phyloP scores from a whole-genome alignment of 106 monocot species.

The Acanthochlamys bracteata region DNA sequence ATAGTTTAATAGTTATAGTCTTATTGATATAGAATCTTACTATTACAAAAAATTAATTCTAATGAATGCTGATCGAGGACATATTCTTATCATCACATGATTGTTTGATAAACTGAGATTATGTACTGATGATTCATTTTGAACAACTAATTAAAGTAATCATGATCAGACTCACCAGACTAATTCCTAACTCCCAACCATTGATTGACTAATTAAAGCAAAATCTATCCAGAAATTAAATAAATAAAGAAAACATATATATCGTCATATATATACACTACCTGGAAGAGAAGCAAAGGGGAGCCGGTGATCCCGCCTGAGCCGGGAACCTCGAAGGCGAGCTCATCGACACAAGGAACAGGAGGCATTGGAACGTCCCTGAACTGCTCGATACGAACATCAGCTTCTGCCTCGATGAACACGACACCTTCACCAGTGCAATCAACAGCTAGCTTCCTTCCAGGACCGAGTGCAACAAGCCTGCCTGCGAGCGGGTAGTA shows the following conservation, averaged over 20 bases:
- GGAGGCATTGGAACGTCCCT: conserved; percentile 52
- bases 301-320: conserved; percentile 25
- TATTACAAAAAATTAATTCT: too few species aligned
- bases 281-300: conserved; percentile 56
- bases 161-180: not conserved
- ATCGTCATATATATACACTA: not conserved
- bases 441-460: conserved; percentile 50
- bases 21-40: too few species aligned
- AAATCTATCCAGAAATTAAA: not conserved
- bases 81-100: too few species aligned
- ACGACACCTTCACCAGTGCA: conserved; percentile 71
- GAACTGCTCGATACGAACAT: conserved; percentile 41
- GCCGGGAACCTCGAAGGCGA: conserved; percentile 31
- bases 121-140: too few species aligned
- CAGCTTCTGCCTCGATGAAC: conserved; percentile 76
- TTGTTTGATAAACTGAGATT: too few species aligned
- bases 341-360: conserved; percentile 45
- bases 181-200: not conserved
- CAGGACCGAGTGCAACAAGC: conserved; percentile 21
- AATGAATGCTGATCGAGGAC: too few species aligned
- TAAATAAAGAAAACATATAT: not conserved
- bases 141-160: not conserved
- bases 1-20: too few species aligned
- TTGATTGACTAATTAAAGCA: not conserved
- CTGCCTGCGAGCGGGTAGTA: conserved; percentile 74